Evolutionary conservation across 768 basidiomycete species (phyloP).

Genomic region (Trametes maxima): DNA sequence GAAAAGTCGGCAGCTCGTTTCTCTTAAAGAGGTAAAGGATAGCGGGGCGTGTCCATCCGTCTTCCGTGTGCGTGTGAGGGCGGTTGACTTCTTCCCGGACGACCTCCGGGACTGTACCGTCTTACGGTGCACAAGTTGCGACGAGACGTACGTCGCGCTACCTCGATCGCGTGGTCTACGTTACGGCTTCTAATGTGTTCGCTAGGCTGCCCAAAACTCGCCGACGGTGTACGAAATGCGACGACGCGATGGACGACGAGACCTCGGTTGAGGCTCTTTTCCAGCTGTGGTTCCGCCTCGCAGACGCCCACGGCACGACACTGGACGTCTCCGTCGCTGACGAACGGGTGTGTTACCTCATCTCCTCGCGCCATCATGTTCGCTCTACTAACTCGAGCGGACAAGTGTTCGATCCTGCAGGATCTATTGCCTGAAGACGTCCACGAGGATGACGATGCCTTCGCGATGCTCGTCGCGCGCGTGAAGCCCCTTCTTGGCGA

Average conservation of each 20-base stretch:
- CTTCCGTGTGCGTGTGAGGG: conserved; percentile 50
- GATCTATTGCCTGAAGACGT: conserved; percentile 49
- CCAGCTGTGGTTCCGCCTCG: conserved; percentile 50
- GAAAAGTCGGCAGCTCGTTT: not conserved
- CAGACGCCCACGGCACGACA: conserved; percentile 48
- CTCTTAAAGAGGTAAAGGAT: conserved; percentile 12
- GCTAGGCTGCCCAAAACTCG: conserved; percentile 47
- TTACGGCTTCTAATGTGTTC: not conserved
- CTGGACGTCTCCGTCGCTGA: conserved; percentile 53
- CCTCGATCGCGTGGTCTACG: not conserved
- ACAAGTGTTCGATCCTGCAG: conserved; percentile 37
- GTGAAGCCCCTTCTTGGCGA: conserved; percentile 52
- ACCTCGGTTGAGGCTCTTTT: conserved; percentile 45
- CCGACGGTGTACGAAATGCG: conserved; percentile 50
- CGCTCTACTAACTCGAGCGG: conserved; percentile 22
- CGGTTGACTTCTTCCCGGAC: conserved; percentile 58
- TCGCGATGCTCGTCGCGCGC: conserved; percentile 41
- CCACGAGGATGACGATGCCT: conserved; percentile 40
- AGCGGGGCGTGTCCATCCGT: conserved; percentile 31
- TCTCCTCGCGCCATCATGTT: not conserved
- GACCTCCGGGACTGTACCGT: conserved; percentile 49
- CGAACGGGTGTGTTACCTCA: conserved; percentile 39
- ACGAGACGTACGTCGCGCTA: conserved; percentile 44
- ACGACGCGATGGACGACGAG: conserved; percentile 48
- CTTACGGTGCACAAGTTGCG: conserved; percentile 55